Conservation (phyloP, 768 basidiomycete genomes). For the Lactarius evosmus region DNA sequence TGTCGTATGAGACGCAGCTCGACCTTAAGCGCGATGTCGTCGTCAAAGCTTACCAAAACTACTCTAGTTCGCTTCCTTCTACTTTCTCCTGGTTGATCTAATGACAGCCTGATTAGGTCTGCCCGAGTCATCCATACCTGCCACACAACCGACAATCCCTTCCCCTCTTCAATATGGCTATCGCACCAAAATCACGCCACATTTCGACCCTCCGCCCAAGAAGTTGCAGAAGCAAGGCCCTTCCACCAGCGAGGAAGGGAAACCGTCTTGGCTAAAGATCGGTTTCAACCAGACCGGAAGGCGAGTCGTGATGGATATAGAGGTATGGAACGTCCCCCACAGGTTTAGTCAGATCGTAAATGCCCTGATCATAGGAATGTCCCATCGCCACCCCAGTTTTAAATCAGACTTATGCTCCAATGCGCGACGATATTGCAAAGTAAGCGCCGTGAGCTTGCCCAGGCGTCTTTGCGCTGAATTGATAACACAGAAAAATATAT, state of each 20-base stretch:
- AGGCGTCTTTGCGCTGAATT: not conserved
- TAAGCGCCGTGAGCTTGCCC: conserved; percentile 35
- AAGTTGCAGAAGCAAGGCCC: conserved; percentile 35
- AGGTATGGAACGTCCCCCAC: not conserved
- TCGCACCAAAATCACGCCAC: conserved; percentile 95
- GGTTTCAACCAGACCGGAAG: conserved; percentile 80
- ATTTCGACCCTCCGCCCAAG: conserved; percentile 78
- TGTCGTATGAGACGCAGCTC: conserved; percentile 86
- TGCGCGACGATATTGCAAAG: conserved; percentile 68
- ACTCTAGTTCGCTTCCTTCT: conserved; percentile 52
- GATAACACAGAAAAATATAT: conserved; percentile 59
- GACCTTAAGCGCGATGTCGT: conserved; percentile 81
- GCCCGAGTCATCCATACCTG: conserved; percentile 51
- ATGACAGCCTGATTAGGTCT: conserved; percentile 47
- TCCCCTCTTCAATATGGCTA: conserved; percentile 90
- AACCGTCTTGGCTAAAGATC: conserved; percentile 65
- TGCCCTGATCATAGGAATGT: conserved; percentile 58
- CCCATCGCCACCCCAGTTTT: conserved; percentile 82
- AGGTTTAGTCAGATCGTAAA: not conserved
- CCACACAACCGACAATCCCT: too few relatives aligned
- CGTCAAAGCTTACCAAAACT: conserved; percentile 68
- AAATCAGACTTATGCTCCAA: conserved; percentile 62
- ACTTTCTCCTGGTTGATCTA: conserved; percentile 14
- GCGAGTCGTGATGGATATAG: not conserved
- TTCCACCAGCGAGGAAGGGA: conserved; percentile 35